phyloP scores from a whole-genome alignment of 208 protist genomes.

The Giardia muris region DNA sequence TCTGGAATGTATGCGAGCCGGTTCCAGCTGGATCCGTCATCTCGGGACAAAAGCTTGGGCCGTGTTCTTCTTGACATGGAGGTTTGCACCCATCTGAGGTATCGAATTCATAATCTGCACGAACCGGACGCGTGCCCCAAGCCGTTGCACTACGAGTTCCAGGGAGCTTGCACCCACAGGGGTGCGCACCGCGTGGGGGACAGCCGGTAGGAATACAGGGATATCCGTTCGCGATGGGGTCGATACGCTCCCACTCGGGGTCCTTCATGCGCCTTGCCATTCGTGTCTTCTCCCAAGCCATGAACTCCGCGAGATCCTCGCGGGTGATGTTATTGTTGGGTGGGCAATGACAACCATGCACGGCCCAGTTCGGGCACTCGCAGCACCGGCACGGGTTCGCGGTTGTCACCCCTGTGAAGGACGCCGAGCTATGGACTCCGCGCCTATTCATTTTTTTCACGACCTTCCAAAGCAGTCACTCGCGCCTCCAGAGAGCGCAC shows the following conservation, averaged over 20 bases:
- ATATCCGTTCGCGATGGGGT: background rate
- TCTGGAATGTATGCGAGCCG: background rate
- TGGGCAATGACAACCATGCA: background rate
- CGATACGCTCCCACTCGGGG: background rate
- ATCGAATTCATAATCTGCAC: background rate
- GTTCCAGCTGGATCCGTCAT: background rate
- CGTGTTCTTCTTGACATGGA: background rate
- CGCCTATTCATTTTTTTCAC: too few relatives aligned
- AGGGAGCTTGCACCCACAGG: background rate
- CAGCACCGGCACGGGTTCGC: background rate
- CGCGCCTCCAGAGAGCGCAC: too few relatives aligned
- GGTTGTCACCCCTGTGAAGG: background rate
- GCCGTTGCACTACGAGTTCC: background rate
- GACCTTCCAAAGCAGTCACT: too few relatives aligned
- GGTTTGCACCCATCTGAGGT: background rate
- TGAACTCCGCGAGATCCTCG: background rate
- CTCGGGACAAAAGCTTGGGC: background rate
- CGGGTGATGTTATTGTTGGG: background rate
- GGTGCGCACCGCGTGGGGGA: background rate
- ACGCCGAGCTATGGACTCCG: too few relatives aligned
- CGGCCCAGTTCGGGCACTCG: background rate
- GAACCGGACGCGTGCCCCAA: background rate
- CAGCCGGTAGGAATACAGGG: background rate
- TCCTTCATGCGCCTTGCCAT: background rate
- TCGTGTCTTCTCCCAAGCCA: background rate